Percentiles rank a stretch among this genome's conserved stretches.
Conservation (phyloP, 1,139 yeast genomes). For the Eremothecium coryli region DNA sequence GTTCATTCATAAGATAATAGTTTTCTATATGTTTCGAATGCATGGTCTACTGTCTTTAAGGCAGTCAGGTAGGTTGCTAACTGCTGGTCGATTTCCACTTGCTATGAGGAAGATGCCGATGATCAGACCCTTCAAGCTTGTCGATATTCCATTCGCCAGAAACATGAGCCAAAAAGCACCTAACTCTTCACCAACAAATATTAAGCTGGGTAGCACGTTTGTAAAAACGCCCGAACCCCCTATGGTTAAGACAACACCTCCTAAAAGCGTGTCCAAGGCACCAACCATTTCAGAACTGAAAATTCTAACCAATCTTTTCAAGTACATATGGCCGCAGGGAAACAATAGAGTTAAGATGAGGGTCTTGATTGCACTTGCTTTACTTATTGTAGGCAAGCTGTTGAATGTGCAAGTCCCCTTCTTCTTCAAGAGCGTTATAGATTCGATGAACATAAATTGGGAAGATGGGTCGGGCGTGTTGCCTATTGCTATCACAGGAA, state of each 20-base stretch:
- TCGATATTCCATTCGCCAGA: too few species aligned
- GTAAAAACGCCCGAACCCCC: not conserved
- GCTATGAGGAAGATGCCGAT: too few species aligned
- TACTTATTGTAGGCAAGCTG: conserved; percentile 71
- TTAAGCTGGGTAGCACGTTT: too few species aligned
- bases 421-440: conserved; percentile 80
- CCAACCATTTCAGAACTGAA: conserved; percentile 44
- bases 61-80: too few species aligned
- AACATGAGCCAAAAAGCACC: too few species aligned
- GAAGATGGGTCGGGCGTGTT: conserved; percentile 41
- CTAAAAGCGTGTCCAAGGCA: conserved; percentile 12
- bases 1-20: too few species aligned
- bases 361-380: conserved; percentile 62
- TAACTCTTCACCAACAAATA: too few species aligned
- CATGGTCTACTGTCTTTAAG: too few species aligned
- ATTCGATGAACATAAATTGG: conserved; percentile 92
- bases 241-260: not conserved
- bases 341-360: conserved; percentile 62
- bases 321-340: conserved; percentile 85
- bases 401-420: conserved; percentile 94
- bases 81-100: too few species aligned
- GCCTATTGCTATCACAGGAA: conserved; percentile 50
- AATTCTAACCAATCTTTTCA: conserved; percentile 52
- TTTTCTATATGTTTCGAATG: too few species aligned
- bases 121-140: too few species aligned